These are phyloP conservation scores for Tolypocladium album DNA, from an alignment of 2,329 filamentous ascomycete genomes.

Conservation along the genomic window DNA sequence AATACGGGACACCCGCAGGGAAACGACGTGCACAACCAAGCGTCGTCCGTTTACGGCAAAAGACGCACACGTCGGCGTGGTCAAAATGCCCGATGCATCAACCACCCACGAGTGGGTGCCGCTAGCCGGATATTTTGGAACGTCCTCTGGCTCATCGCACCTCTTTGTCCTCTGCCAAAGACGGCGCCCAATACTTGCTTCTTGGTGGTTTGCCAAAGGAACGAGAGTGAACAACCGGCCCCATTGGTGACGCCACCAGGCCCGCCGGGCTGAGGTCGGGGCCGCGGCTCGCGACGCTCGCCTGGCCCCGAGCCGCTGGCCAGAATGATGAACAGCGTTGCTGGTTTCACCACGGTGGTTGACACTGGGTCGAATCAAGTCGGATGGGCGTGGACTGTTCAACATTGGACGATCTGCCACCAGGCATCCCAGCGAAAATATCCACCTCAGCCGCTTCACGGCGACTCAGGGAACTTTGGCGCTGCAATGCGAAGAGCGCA, in stretches of 20 bases:
- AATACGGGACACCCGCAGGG: background rate
- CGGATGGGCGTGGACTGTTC: background rate
- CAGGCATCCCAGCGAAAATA: background rate
- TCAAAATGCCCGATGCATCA: background rate
- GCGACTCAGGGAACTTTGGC: background rate
- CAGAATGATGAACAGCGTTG: background rate
- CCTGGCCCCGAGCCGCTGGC: conserved; percentile 6
- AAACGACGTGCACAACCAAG: background rate
- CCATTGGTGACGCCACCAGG: background rate
- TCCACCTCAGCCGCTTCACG: background rate
- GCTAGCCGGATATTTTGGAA: background rate
- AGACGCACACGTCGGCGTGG: background rate
- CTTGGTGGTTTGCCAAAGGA: background rate
- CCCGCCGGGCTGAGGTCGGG: conserved; percentile 5
- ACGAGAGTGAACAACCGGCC: background rate
- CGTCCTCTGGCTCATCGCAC: background rate
- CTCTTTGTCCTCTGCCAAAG: background rate
- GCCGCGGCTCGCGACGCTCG: conserved; percentile 6
- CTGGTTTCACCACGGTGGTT: background rate
- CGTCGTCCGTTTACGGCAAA: background rate
- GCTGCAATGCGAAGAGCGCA: background rate
- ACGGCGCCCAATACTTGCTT: background rate
- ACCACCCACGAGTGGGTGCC: background rate
- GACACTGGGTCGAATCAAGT: background rate
- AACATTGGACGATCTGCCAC: background rate